Base-by-base conservation (phyloP, 805 yeast species). In the Wickerhamiella bombiphila region DNA sequence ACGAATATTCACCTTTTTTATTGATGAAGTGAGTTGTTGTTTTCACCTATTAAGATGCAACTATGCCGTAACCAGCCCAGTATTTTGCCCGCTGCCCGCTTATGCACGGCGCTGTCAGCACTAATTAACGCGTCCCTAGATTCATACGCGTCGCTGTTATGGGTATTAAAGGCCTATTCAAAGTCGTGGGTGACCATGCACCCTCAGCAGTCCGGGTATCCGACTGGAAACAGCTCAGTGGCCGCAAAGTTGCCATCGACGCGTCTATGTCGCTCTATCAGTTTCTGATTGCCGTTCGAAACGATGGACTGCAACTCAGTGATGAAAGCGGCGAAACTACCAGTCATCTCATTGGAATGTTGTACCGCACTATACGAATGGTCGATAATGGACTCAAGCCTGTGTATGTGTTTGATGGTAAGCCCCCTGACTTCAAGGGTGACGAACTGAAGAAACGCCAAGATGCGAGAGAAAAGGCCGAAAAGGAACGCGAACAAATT, bases 351-450 rank as follows among this genome's bases (percentile, higher is more conserved):
- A 85, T 86, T 79, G 99, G 99, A 2, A 80, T 91, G 70, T 91
- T 91, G 57, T 88, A 91, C 58, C 66, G 98, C 43, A 91, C 99
- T 1, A 68, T 91, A 37, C 63, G 94, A 37, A 72, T 91, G 70
- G 80, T 86, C 3, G 93, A 79, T 46, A 73, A 80, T 52, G 95
- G 96, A n/a, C 72, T 91, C 51, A 91, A 91, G 56, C 99, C 99
- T 1, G 78, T 86, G 32, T 91, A 83, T 54, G 97, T 91, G 5
- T 91, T 91, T 60, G 99, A 91, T 57, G 99, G 99, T 18, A 85
- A 81, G 51, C 98, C 99, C 4, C 99, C 99, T 1, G 81, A 76
- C 3, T 57, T 91, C 59, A 91, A 91, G 61, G 80, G 93, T 29
- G 94, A 93, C 20, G 97, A 88, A 59, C 68, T 91, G 50, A 85